A percentile compares a stretch with the other conserved stretches of the same genome.
phyloP scores from a whole-genome alignment of 257 asterid genomes.

The Solanum clarkiae region DNA sequence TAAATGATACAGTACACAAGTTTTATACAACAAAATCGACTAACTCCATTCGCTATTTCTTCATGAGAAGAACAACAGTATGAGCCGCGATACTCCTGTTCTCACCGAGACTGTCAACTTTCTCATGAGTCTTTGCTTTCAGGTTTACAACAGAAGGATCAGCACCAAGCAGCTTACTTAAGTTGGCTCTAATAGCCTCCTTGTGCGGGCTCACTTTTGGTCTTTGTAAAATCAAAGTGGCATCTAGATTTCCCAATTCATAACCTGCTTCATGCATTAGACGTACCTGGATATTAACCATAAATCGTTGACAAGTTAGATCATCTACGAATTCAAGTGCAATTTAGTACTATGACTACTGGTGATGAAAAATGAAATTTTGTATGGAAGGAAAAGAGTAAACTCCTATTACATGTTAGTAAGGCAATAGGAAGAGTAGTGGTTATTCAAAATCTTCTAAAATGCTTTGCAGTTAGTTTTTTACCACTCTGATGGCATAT shows the following conservation, averaged over 20 bases:
- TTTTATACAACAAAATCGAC: neutral
- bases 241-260: slow-evolving; percentile 78
- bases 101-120: slow-evolving; percentile 96
- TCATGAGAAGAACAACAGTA: slow-evolving; percentile 81
- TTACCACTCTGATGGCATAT: neutral
- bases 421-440: neutral
- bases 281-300: slow-evolving; percentile 47
- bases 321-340: neutral
- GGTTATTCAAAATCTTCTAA: neutral
- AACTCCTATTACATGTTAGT: neutral
- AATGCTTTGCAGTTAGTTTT: neutral
- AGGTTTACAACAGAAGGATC: slow-evolving; percentile 76
- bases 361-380: neutral
- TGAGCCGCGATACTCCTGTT: slow-evolving; percentile 96
- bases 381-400: neutral
- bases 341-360: neutral
- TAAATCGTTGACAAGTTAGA: neutral
- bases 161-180: slow-evolving; percentile 71
- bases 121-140: slow-evolving; percentile 95
- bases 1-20: neutral
- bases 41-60: slow-evolving; percentile 14
- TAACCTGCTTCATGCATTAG: slow-evolving; percentile 92
- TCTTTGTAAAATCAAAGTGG: slow-evolving; percentile 86
- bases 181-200: slow-evolving; percentile 64
- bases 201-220: slow-evolving; percentile 95